Conservation (phyloP, 2,329 filamentous ascomycete genomes). For the Calonectria ilicicola region DNA sequence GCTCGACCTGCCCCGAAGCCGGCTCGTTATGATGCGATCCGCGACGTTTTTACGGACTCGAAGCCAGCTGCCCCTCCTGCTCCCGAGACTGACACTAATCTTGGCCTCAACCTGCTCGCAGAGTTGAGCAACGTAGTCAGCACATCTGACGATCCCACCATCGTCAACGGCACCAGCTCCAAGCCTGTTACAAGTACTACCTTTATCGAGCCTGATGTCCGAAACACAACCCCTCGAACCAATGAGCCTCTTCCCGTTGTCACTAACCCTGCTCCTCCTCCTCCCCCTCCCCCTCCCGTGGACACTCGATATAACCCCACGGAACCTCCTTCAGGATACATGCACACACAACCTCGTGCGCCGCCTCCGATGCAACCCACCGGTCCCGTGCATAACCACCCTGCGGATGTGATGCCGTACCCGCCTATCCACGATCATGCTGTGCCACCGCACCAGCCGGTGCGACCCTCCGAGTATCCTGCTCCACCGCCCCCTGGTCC, state of each 20-base stretch:
- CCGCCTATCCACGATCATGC: conserved; percentile 41
- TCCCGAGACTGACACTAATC: conserved; percentile 35
- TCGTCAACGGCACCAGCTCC: conserved; percentile 18
- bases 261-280: too few species aligned
- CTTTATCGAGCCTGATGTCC: conserved; percentile 26
- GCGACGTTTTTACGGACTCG: conserved; percentile 56
- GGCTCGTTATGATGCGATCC: conserved; percentile 52
- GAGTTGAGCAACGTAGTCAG: conserved; percentile 49
- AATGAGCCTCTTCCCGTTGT: conserved; percentile 39
- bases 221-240: conserved; percentile 35
- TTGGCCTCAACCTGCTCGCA: conserved; percentile 49
- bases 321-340: conserved; percentile 42
- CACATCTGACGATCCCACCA: conserved; percentile 36
- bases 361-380: conserved; percentile 39
- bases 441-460: conserved; percentile 39
- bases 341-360: conserved; percentile 39
- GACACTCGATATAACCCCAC: conserved; percentile 38
- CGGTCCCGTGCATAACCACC: conserved; percentile 38
- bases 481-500: conserved; percentile 40
- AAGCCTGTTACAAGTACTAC: background rate
- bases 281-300: conserved; percentile 36
- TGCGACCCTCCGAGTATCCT: conserved; percentile 45
- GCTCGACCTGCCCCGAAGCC: conserved; percentile 45
- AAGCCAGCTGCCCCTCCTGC: conserved; percentile 46
- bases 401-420: conserved; percentile 39